Conservation (phyloP, 352 stramenopile species). For the Globisporangium parvum region DNA sequence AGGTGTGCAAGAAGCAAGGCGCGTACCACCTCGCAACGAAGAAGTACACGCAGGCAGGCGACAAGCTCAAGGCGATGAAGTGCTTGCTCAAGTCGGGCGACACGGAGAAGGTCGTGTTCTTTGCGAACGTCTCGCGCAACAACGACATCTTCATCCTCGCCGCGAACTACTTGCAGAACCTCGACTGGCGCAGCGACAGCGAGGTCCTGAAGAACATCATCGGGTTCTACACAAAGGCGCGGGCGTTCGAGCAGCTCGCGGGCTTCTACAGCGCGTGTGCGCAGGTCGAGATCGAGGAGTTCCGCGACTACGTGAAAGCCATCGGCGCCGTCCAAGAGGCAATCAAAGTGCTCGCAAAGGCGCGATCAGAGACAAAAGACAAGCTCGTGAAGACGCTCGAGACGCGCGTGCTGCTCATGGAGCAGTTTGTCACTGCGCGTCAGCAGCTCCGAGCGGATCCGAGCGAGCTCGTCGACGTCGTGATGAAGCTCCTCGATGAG, state of each 20-base stretch:
- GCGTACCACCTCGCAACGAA: conserved; percentile 92
- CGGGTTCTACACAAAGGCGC: conserved; percentile 93
- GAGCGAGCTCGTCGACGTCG: conserved; percentile 64
- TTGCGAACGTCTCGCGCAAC: conserved; percentile 89
- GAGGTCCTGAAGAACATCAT: conserved; percentile 93
- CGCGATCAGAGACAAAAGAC: conserved; percentile 65
- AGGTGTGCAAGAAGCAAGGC: conserved; percentile 90
- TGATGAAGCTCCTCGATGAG: conserved; percentile 80
- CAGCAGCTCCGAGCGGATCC: conserved; percentile 55
- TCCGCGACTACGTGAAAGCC: conserved; percentile 93
- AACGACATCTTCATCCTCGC: conserved; percentile 94
- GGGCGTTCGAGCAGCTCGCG: conserved; percentile 87
- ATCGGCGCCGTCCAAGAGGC: conserved; percentile 88
- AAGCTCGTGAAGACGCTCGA: conserved; percentile 48
- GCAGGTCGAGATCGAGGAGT: conserved; percentile 92
- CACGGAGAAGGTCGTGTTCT: conserved; percentile 94
- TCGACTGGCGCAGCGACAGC: conserved; percentile 89
- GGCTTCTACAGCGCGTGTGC: conserved; percentile 91
- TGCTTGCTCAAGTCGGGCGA: conserved; percentile 93
- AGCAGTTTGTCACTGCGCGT: conserved; percentile 81
- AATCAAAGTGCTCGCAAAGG: conserved; percentile 80
- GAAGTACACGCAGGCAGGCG: conserved; percentile 93
- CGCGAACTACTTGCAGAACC: conserved; percentile 93
- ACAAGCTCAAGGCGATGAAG: conserved; percentile 92
- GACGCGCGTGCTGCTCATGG: conserved; percentile 61